A percentile compares a stretch with the other conserved stretches of the same genome.
Conservation (phyloP, 208 protist genomes). For the Novymonas esmeraldas region DNA sequence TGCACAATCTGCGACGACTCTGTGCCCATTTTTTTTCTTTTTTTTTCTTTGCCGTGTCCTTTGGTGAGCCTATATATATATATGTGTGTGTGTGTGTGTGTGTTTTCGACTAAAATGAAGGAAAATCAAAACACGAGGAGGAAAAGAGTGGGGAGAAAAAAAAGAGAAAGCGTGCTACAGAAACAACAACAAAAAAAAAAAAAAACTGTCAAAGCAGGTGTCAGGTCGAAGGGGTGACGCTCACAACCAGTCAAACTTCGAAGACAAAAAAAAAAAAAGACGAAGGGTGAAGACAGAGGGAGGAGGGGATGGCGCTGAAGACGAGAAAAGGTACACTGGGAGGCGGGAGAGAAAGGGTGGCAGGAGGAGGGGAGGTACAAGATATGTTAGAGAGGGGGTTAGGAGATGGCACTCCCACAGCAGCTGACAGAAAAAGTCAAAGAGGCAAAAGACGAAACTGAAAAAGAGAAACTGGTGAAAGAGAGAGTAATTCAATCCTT, state of each 20-base stretch:
- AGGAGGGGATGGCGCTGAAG: neutral
- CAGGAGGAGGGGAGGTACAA: too few relatives aligned
- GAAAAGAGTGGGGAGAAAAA: neutral
- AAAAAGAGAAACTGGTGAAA: neutral
- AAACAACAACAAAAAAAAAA: constrained; percentile 2
- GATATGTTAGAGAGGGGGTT: too few relatives aligned
- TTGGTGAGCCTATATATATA: too few relatives aligned
- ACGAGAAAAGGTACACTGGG: too few relatives aligned
- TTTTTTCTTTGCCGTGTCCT: too few relatives aligned
- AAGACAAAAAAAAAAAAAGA: constrained; percentile 1
- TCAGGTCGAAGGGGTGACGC: too few relatives aligned
- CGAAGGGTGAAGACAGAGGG: neutral
- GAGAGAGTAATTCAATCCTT: neutral
- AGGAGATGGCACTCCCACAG: too few relatives aligned
- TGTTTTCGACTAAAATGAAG: neutral
- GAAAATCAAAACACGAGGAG: neutral
- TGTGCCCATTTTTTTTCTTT: constrained; percentile 26
- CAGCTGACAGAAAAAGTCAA: too few relatives aligned
- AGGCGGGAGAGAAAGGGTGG: too few relatives aligned
- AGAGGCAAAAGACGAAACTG: neutral
- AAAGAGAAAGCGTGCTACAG: constrained; percentile 3
- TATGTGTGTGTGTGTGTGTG: too few relatives aligned
- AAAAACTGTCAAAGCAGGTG: neutral
- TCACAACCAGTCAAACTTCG: too few relatives aligned
- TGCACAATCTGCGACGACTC: neutral